These are phyloP conservation scores for Helicocarpus griseus DNA, from an alignment of 2,329 filamentous ascomycete genomes.

Conservation along the genomic window DNA sequence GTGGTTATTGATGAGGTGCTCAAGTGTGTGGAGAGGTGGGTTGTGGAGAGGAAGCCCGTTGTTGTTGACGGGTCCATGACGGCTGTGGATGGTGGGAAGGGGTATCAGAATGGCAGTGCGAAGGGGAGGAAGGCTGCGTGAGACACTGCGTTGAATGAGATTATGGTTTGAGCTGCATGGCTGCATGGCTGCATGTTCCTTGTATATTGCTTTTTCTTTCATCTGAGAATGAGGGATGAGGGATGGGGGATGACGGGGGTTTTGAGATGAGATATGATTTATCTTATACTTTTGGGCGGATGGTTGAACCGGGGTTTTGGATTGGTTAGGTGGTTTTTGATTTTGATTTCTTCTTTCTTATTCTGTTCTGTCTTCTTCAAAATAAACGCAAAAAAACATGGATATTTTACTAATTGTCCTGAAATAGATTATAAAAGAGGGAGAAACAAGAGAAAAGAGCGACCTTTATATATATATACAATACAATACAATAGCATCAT, in stretches of 20 bases:
- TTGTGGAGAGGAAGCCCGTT: not conserved
- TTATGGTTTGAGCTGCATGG: too few species aligned
- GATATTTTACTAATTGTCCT: too few species aligned
- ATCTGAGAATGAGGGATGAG: too few species aligned
- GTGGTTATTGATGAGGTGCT: slow-evolving; percentile 39
- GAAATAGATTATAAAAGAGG: too few species aligned
- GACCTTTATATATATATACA: too few species aligned
- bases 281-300: not conserved
- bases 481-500: too few species aligned
- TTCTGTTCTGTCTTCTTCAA: not conserved
- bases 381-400: too few species aligned
- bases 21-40: not conserved
- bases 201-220: not conserved
- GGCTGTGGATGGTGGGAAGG: not conserved
- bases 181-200: not conserved
- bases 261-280: too few species aligned
- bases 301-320: not conserved
- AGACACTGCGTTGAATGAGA: not conserved
- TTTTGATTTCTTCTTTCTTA: not conserved
- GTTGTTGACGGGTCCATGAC: not conserved
- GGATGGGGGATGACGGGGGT: too few species aligned
- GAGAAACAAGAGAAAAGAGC: not conserved
- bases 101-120: slow-evolving; percentile 1
- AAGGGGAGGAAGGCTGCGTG: not conserved
- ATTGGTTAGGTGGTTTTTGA: not conserved